Evolutionary conservation across 2,329 filamentous ascomycete genomes (phyloP), one percentile per base, ranked within the genome.

Genomic region (Incumbomyces lentus): DNA sequence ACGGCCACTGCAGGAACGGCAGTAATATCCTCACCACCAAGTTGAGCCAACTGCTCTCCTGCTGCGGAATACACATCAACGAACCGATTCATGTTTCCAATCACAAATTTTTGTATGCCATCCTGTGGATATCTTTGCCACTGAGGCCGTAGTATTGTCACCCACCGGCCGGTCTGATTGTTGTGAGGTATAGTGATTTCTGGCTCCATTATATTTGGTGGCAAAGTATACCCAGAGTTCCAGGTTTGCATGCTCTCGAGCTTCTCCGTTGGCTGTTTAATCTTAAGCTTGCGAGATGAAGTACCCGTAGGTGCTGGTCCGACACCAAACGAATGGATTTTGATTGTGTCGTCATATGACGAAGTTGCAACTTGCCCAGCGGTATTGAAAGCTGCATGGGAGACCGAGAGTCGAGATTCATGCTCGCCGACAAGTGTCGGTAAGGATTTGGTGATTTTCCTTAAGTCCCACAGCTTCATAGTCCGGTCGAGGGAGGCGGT

Each of bases 11-110:
- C 86, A 2, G 92, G 92, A 3, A 98, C 92, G 6, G 92, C 92
- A 1, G 88, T 95, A 56, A 98, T 94, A 1, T 84, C 86, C 1
- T 94, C 65, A 62, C 93, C 86, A 1, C 84, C 87, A 3, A 98
- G 68, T 62, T 96, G 90, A 58, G 88, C 87, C 3, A 98, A 68
- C 62, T 96, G 90, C 58, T 87, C 82, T 0, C 92, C 92, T 40
- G 84, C 77, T 0, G 80, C 75, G 1, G 83, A 84, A 62, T 84
- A 98, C 0, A 98, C 76, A 60, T 98, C 92, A 1, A 96, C 86
- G 57, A 95, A 96, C 44, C 92, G 79, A 61, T 94, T 95, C 92
- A 96, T 96, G 57, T 96, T 98, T 1, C 86, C 92, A 48, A 98
- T 90, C 18, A 80, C 85, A 58, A 98, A 88, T 51, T 90, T 87